Evolutionary conservation across 108 stramenopile species (phyloP), one percentile per base, ranked within the genome.

Genomic region (Cyclotella choctawhatcheeana): DNA sequence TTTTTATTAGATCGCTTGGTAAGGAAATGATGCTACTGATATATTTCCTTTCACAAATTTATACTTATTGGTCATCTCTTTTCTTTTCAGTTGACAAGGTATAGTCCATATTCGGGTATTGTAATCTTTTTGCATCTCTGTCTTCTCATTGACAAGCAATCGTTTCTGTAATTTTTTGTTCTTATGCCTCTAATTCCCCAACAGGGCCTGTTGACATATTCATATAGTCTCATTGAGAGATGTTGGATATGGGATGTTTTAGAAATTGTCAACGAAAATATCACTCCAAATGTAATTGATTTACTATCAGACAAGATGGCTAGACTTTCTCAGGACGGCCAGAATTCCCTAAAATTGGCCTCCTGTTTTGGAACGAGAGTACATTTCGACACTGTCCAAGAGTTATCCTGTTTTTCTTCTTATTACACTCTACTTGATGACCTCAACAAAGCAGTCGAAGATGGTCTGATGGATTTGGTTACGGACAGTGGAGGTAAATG

Each of bases 231-330:
- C 12, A 44, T 47, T 8, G 61, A 76, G 51, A 34, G 62, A 3
- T 34, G 75, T 47, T 79, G 78, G 78, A 32, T 58, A 50, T 79
- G 78, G 78, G 73, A 79, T 48, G 56, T 69, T 29, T 67, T 69
- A 17, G 20, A 48, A 13, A 74, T 79, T n/a, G 37, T 6, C 20
- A 17, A n/a, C 16, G 60, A 74, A 51, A 60, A 64, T n/a, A 55
- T 79, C 6, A 76, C 82, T 0, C 65, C 54, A 44, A 85, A 85
- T 51, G 85, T 85, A 1, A 51, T 83, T 35, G 31, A 68, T 45
- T 66, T 87, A 20, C 43, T 74, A 17, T 21, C 58, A 82, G 27
- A 37, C 60, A 79, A 79, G 48, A 82, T 71, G 33, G 44, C 48
- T 50, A 7, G 29, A 3, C 59, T 71, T 6, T 5, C 58, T 35